Evolutionary conservation across 2,329 filamentous ascomycete genomes (phyloP), one percentile per base, ranked within the genome.

Genomic region (Calonectria henricotiae): DNA sequence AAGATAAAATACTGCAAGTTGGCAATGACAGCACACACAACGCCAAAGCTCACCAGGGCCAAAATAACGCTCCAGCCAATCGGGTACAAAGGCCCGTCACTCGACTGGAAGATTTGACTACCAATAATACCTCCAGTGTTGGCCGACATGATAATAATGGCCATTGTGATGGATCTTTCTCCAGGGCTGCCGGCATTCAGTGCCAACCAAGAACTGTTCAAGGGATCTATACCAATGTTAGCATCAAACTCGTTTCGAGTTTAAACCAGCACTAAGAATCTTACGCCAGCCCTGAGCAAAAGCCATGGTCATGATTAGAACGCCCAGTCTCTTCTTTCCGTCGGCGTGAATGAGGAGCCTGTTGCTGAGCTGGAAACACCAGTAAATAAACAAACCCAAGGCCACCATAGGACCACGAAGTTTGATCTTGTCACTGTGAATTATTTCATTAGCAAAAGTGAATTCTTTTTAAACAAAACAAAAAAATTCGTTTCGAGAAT

Each of bases 1-100:
- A 88, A 76, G 73, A 86, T 86, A 23, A 86, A 79, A 41, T 79
- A 79, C 49, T 79, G 76, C 39, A 74, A 25, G 58, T 77, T 78
- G 17, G 77, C 69, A 32, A 74, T 15, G 2, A 72, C 54, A 12
- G 75, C 73, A 43, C 70, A 66, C 6, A 74, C 68, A 1, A 79
- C 37, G 9, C 71, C 77, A n/a, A 79, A 58, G 9, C 71, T 74
- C 9, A 75, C 75, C 3, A 80, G 68, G 3, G 67, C 75, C 7
- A 78, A 51, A 27, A 79, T 78, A 1, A 73, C 73, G 3, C 78
- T 76, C 73, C 77, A 81, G 2, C 79, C 79, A 4, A 71, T 74
- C 3, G 72, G 74, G 43, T 81, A 81, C 12, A 76, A 67, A 4
- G 80, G 79, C 1, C 69, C 77, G 65, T 81, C 80, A 5, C 76